Percentiles rank a stretch among this genome's conserved stretches.
These are phyloP conservation scores for Dianthus caryophyllus DNA, from an alignment of 148 eudicot genomes.

Conservation along the genomic window DNA sequence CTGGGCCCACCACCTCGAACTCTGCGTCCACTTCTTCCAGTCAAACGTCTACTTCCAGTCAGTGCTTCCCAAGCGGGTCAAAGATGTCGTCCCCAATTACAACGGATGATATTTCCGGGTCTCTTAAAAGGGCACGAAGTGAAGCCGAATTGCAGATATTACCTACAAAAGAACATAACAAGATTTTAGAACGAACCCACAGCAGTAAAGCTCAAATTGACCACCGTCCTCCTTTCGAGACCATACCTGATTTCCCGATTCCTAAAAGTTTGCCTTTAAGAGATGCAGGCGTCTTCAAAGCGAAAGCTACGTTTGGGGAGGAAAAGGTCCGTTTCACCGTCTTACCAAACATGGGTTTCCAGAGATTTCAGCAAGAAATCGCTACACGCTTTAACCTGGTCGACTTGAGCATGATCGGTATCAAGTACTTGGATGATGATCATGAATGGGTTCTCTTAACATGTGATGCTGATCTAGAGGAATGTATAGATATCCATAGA, in stretches of 20 bases:
- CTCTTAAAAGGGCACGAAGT: conserved; percentile 45
- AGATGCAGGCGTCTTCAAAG: conserved; percentile 36
- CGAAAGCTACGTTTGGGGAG: conserved; percentile 63
- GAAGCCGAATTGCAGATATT: conserved; percentile 37
- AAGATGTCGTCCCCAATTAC: conserved; percentile 31
- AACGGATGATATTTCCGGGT: conserved; percentile 31
- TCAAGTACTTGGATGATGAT: conserved; percentile 81
- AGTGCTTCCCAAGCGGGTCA: conserved; percentile 45
- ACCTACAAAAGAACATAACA: conserved; percentile 36
- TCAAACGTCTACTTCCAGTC: conserved; percentile 66
- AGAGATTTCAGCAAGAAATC: conserved; percentile 49
- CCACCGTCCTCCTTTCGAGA: conserved; percentile 34
- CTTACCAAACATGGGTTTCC: conserved; percentile 49
- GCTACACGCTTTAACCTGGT: conserved; percentile 48
- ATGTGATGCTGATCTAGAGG: conserved; percentile 78
- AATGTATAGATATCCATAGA: conserved; percentile 64
- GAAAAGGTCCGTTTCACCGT: conserved; percentile 61
- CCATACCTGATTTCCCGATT: conserved; percentile 21
- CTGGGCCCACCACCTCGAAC: conserved; percentile 44
- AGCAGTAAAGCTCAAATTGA: conserved; percentile 41
- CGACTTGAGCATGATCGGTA: conserved; percentile 37
- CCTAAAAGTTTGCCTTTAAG: conserved; percentile 27
- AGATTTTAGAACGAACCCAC: conserved; percentile 38
- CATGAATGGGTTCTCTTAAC: conserved; percentile 86
- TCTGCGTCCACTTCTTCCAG: conserved; percentile 58